phyloP scores from a whole-genome alignment of 1,139 yeast species.

The Suhomyces taliae region DNA sequence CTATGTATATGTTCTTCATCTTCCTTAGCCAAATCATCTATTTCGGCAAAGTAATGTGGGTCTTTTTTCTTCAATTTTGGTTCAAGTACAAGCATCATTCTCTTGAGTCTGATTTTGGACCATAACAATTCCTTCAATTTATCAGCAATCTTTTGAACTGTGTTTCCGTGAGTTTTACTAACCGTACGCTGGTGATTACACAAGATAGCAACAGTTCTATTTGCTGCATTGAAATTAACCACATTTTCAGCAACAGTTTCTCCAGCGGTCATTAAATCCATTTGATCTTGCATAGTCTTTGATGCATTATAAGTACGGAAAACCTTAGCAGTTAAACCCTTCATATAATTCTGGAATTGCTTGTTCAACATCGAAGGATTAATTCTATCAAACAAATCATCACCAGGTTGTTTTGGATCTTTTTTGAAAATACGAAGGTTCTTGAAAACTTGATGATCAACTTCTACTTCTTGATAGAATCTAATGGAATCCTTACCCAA shows the following conservation, averaged over 20 bases:
- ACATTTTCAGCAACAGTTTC: conserved; percentile 90
- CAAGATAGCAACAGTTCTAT: conserved; percentile 89
- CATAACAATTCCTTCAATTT: conserved; percentile 76
- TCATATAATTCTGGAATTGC: conserved; percentile 86
- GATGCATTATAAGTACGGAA: conserved; percentile 98
- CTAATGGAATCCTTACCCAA: conserved; percentile 95
- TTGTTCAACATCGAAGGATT: conserved; percentile 82
- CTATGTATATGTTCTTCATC: conserved; percentile 61
- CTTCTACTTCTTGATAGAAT: conserved; percentile 89
- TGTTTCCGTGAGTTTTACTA: conserved; percentile 76
- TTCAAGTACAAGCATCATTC: conserved; percentile 68
- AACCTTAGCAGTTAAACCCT: conserved; percentile 92
- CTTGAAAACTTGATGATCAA: conserved; percentile 85
- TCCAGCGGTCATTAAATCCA: conserved; percentile 76
- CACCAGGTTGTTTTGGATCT: conserved; percentile 86
- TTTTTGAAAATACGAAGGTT: conserved; percentile 84
- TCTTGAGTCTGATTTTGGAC: conserved; percentile 76
- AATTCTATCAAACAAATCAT: conserved; percentile 86
- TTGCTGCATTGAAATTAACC: conserved; percentile 88
- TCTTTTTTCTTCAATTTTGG: conserved; percentile 53
- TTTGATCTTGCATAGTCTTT: conserved; percentile 93
- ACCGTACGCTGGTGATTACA: conserved; percentile 98
- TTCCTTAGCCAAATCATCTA: conserved; percentile 68
- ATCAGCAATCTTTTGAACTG: conserved; percentile 77
- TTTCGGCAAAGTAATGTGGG: conserved; percentile 62